Conservation (phyloP, 305 asterid genomes). For the Fraxinus floribunda region DNA sequence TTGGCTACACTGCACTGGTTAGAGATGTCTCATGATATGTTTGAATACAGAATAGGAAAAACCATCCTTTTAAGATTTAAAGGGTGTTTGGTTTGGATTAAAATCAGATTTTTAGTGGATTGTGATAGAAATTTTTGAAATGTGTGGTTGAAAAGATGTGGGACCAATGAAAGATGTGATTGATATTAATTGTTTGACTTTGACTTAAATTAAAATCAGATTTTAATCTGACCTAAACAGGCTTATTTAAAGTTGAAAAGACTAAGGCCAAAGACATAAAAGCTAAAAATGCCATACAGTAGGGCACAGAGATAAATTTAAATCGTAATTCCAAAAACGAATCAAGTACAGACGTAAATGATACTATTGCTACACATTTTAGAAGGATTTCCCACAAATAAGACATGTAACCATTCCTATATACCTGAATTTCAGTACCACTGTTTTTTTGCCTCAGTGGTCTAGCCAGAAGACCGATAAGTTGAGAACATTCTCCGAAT, state of each 20-base stretch:
- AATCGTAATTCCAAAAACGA: not conserved
- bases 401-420: constrained; percentile 6
- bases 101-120: too few relatives aligned
- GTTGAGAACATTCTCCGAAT: constrained; percentile 60
- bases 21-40: constrained; percentile 3
- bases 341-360: not conserved
- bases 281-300: constrained; percentile 7
- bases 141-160: too few relatives aligned
- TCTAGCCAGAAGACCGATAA: constrained; percentile 76
- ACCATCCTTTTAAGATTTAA: not conserved
- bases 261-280: constrained; percentile 9
- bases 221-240: too few relatives aligned
- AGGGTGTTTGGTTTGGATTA: too few relatives aligned
- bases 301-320: not conserved
- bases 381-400: constrained; percentile 18
- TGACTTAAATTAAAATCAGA: too few relatives aligned
- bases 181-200: too few relatives aligned
- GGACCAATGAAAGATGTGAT: too few relatives aligned
- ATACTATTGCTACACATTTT: constrained; percentile 16
- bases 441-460: constrained; percentile 79
- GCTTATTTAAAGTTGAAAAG: not conserved
- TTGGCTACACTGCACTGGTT: not conserved
- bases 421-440: constrained; percentile 96
- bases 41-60: not conserved
- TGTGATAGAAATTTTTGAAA: too few relatives aligned